These are phyloP conservation scores for Amaranthus hypochondriacus DNA, from an alignment of 148 eudicot genomes.

Conservation along the genomic window DNA sequence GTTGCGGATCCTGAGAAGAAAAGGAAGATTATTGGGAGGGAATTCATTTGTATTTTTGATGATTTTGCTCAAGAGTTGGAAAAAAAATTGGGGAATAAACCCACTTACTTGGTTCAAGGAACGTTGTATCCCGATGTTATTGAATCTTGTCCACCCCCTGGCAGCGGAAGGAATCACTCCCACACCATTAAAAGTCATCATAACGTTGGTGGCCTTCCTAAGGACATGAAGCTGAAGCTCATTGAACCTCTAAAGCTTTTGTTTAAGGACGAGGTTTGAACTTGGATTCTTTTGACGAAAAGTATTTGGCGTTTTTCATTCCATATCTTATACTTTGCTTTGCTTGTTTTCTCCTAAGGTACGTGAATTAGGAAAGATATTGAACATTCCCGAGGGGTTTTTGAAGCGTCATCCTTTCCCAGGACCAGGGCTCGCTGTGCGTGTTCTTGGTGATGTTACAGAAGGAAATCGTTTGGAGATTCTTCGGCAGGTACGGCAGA, in stretches of 20 bases:
- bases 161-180: constrained; percentile 89
- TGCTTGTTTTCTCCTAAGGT: constrained; percentile 39
- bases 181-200: constrained; percentile 98
- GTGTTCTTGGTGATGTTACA: constrained; percentile 92
- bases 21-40: constrained; percentile 91
- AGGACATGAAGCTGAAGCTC: constrained; percentile 95
- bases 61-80: constrained; percentile 78
- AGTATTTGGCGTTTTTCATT: background rate
- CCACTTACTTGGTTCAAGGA: constrained; percentile 89
- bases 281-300: background rate
- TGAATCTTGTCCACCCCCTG: constrained; percentile 98
- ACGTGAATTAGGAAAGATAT: constrained; percentile 79
- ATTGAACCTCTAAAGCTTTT: constrained; percentile 92
- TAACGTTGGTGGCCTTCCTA: constrained; percentile 98
- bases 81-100: constrained; percentile 57
- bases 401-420: constrained; percentile 97
- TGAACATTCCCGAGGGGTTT: constrained; percentile 71
- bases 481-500: constrained; percentile 53
- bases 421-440: constrained; percentile 96
- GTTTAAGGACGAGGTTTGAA: constrained; percentile 85
- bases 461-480: constrained; percentile 69
- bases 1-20: constrained; percentile 83
- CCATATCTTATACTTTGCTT: background rate
- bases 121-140: constrained; percentile 95
- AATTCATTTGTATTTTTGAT: constrained; percentile 79